Conservation (phyloP, 257 asterid genomes). For the Ligustrum vulgare region DNA sequence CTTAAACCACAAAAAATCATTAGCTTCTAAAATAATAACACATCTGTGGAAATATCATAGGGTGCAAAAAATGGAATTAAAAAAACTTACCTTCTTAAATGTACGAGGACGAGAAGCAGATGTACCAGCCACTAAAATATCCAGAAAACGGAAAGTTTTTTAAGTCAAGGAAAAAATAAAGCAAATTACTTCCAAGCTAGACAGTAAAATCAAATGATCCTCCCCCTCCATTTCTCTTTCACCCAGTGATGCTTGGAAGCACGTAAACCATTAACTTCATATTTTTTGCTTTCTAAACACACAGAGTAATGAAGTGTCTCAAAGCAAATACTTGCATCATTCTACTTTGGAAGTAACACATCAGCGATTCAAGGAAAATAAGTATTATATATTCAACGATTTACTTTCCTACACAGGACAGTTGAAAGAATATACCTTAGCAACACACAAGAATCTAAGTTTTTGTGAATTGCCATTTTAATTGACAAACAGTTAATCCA, state of each 20-base stretch:
- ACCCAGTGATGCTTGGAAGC: neutral
- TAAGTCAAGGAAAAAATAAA: neutral
- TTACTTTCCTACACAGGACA: neutral
- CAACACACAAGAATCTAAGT: neutral
- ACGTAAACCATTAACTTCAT: neutral
- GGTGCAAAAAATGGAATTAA: neutral
- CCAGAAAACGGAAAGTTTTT: neutral
- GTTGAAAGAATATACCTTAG: neutral
- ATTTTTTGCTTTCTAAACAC: neutral
- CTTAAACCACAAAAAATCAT: neutral
- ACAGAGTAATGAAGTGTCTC: neutral
- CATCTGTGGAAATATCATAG: neutral
- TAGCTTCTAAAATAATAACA: neutral
- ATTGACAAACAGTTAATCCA: neutral
- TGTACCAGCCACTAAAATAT: conserved; percentile 50
- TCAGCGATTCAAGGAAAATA: neutral
- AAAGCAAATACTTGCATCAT: neutral
- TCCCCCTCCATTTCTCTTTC: neutral
- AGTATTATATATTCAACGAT: neutral
- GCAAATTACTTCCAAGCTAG: neutral
- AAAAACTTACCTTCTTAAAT: conserved; percentile 35
- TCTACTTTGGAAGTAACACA: neutral
- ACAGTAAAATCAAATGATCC: neutral
- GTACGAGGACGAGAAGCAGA: conserved; percentile 56
- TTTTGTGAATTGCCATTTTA: neutral